Evolutionary conservation across 345 rosid species (phyloP).

Genomic region (Diplotaxis tenuifolia): DNA sequence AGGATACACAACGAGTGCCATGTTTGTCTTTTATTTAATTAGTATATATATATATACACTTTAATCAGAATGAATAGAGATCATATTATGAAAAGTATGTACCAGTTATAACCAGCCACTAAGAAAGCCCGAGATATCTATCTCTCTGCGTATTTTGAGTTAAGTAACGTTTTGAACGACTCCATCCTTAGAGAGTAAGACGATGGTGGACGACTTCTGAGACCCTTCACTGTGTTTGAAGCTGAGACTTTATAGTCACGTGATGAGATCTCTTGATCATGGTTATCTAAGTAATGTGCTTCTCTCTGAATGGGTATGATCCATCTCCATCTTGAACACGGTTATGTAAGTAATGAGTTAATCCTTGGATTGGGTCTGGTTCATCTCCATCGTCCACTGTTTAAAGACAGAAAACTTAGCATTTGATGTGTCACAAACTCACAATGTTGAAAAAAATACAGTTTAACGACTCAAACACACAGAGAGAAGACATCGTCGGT

Average conservation of each 20-base stretch:
- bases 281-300: neutral
- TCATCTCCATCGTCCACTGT: too few relatives aligned
- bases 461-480: too few relatives aligned
- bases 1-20: slow-evolving; percentile 26
- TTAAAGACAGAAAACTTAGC: too few relatives aligned
- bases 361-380: neutral
- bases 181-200: slow-evolving; percentile 18
- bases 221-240: slow-evolving; percentile 10
- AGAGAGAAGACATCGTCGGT: too few relatives aligned
- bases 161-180: slow-evolving; percentile 7
- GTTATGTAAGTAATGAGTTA: neutral
- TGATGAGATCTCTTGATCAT: slow-evolving; percentile 2
- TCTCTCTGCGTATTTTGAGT: neutral
- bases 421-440: too few relatives aligned
- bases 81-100: neutral
- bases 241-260: slow-evolving; percentile 9
- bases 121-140: slow-evolving; percentile 12
- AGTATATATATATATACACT: neutral
- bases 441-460: too few relatives aligned
- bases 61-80: neutral
- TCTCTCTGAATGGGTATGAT: neutral
- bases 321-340: neutral
- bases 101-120: slow-evolving; percentile 13
- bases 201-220: slow-evolving; percentile 15
- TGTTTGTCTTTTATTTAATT: neutral